A percentile compares a stretch with the other conserved stretches of the same genome.
Conservation (phyloP, 2,329 filamentous ascomycete species). For the Fusarium phyllophilum region DNA sequence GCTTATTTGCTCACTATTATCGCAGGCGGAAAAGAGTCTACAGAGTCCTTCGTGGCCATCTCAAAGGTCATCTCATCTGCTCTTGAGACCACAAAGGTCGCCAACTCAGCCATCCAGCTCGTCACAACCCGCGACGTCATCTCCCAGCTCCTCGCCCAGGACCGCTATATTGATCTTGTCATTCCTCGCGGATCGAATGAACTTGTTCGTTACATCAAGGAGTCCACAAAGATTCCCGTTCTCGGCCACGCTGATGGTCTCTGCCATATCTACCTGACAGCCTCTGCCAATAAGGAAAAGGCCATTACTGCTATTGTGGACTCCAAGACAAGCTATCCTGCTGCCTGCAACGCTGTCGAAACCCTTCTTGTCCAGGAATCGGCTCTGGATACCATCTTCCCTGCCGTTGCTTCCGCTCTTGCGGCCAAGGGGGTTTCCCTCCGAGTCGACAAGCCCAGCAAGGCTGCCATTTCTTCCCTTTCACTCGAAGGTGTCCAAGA, state of each 20-base stretch:
- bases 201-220: conserved; percentile 89
- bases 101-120: conserved; percentile 88
- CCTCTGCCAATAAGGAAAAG: conserved; percentile 77
- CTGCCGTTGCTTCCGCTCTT: conserved; percentile 77
- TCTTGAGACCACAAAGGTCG: conserved; percentile 77
- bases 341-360: conserved; percentile 95
- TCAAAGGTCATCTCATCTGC: conserved; percentile 84
- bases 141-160: conserved; percentile 84
- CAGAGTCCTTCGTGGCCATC: conserved; percentile 93
- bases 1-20: neutral
- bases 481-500: conserved; percentile 66
- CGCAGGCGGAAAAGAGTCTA: conserved; percentile 91
- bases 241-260: conserved; percentile 96
- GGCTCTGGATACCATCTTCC: conserved; percentile 74
- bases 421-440: conserved; percentile 81
- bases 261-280: conserved; percentile 86
- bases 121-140: conserved; percentile 94
- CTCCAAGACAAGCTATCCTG: conserved; percentile 93
- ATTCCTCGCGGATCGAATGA: conserved; percentile 93
- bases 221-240: conserved; percentile 91
- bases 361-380: conserved; percentile 85
- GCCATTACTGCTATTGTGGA: conserved; percentile 84
- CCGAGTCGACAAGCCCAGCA: conserved; percentile 78
- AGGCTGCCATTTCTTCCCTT: conserved; percentile 66
- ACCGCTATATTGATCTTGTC: conserved; percentile 91